phyloP scores from a whole-genome alignment of 1,284 basidiomycete genomes.

The Kwoniella shivajii region DNA sequence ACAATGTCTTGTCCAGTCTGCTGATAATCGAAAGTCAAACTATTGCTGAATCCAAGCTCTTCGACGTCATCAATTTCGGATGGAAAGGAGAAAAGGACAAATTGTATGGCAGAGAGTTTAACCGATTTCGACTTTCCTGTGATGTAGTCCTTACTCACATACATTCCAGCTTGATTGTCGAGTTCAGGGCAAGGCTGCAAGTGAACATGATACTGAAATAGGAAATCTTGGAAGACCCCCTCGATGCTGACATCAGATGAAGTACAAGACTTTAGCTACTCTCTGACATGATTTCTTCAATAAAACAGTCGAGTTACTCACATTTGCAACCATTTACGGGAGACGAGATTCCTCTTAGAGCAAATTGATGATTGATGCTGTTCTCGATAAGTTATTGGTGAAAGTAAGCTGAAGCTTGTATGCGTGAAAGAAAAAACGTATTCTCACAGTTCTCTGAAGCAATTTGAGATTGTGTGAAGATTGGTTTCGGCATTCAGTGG shows the following conservation, averaged over 20 bases:
- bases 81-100: constrained; percentile 8
- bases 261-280: too few relatives aligned
- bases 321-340: background rate
- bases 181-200: background rate
- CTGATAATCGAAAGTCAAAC: constrained; percentile 2
- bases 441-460: too few relatives aligned
- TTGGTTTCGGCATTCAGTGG: too few relatives aligned
- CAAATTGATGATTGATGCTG: background rate
- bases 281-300: too few relatives aligned
- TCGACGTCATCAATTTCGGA: background rate
- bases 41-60: background rate
- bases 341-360: background rate
- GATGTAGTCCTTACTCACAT: background rate
- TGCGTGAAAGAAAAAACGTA: too few relatives aligned
- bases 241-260: constrained; percentile 1
- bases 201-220: background rate
- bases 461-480: too few relatives aligned
- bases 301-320: too few relatives aligned
- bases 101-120: background rate
- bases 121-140: background rate
- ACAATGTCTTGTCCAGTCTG: background rate
- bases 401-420: background rate
- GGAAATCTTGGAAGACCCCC: background rate
- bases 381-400: background rate
- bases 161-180: constrained; percentile 3